A percentile compares a stretch with the other conserved stretches of the same genome.
Conservation (phyloP, 768 basidiomycete species). For the Lyophyllum atratum region DNA sequence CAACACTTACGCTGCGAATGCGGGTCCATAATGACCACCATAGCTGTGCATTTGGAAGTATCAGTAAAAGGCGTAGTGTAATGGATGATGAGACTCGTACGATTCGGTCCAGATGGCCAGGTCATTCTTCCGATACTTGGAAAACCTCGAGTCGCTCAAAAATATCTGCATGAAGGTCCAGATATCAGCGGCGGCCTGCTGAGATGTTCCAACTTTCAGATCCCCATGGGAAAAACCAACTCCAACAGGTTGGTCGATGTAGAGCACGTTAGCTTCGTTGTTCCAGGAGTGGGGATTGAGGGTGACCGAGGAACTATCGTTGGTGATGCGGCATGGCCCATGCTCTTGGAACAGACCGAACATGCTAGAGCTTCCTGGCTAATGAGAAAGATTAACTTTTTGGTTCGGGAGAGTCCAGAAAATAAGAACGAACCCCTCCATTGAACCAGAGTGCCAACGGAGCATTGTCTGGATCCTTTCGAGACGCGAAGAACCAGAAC, state of each 20-base stretch:
- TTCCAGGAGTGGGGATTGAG: conserved; percentile 63
- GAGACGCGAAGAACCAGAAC: conserved; percentile 72
- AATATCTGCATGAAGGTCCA: conserved; percentile 72
- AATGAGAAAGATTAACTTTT: background rate
- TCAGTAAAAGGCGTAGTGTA: background rate
- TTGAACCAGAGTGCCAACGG: conserved; percentile 75
- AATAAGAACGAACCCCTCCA: conserved; percentile 44
- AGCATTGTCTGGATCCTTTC: conserved; percentile 58
- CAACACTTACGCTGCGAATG: conserved; percentile 55
- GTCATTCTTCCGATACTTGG: conserved; percentile 42
- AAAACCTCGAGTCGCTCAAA: conserved; percentile 54
- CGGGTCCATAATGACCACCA: conserved; percentile 72
- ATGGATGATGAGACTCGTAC: conserved; percentile 23
- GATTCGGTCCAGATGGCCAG: conserved; percentile 70
- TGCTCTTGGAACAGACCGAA: conserved; percentile 73
- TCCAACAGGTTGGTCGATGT: conserved; percentile 65
- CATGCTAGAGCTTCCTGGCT: conserved; percentile 60
- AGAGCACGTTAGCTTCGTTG: conserved; percentile 55
- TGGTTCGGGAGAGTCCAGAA: background rate
- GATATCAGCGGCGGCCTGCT: conserved; percentile 54
- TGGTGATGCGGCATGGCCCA: conserved; percentile 71
- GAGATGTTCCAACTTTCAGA: conserved; percentile 49
- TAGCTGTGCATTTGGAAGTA: conserved; percentile 39
- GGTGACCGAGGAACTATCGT: conserved; percentile 49
- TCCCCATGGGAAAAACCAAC: conserved; percentile 64